phyloP scores from a whole-genome alignment of 2,329 filamentous ascomycete genomes.

The Fusarium globosum region DNA sequence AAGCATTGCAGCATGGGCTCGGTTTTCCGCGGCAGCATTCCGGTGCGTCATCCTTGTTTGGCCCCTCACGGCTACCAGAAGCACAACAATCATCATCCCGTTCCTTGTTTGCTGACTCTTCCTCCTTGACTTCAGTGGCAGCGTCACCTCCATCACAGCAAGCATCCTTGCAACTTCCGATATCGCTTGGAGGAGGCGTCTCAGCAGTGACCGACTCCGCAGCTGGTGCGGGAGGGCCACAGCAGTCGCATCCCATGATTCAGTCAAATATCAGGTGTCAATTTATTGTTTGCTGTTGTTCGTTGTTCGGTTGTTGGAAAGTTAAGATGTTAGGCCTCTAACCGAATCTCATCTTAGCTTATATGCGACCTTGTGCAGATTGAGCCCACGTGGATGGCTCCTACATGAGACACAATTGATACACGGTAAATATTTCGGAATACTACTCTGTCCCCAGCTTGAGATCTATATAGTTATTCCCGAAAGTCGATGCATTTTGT shows the following conservation, averaged over 20 bases:
- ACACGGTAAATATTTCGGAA: not conserved
- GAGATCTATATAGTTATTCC: not conserved
- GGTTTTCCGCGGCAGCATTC: constrained; percentile 57
- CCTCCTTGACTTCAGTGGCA: not conserved
- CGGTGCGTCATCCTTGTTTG: constrained; percentile 4
- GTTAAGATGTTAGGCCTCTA: not conserved
- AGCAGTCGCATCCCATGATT: constrained; percentile 34
- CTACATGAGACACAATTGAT: not conserved
- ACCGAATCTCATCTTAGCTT: not conserved
- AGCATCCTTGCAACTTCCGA: constrained; percentile 9
- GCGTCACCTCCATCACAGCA: constrained; percentile 9
- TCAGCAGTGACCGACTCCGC: not conserved
- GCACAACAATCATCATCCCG: not conserved
- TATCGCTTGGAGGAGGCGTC: not conserved
- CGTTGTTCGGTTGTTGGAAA: not conserved
- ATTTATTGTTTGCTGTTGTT: not conserved
- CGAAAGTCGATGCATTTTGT: not conserved
- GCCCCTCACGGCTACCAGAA: not conserved
- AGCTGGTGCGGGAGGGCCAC: constrained; percentile 12
- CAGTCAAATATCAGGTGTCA: not conserved
- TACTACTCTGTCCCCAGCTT: not conserved
- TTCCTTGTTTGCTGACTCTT: not conserved
- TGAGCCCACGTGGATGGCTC: constrained; percentile 26
- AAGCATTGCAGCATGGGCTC: constrained; percentile 55
- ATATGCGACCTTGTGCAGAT: not conserved